Base-by-base conservation (phyloP, 306 rosid species). In the Alnus glutinosa region DNA sequence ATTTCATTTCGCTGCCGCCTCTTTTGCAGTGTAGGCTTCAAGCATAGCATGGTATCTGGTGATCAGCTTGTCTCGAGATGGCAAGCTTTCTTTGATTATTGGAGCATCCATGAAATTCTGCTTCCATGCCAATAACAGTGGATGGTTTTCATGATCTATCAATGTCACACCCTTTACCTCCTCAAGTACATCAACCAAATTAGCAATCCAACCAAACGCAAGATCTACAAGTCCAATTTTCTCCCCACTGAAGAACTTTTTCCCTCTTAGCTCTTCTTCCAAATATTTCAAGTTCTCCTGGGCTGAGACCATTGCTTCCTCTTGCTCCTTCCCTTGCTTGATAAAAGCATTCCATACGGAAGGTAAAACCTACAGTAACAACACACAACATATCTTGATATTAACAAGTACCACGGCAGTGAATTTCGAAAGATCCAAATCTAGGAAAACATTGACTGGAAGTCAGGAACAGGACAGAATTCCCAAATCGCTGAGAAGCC, bases 271-370 rank as follows among this genome's bases (percentile, higher is more conserved):
- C 55, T 70, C 72, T 64, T 49, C 80, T 70, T 83, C 83, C 39
- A 83, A 34, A 16, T 9, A 63, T 79, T 70, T 79, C 77, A 79
- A 49, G 36, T 75, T 79, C 58, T 75, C 80, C 7, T 70, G 32
- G 32, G 75, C 75, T 46, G 34, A 47, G 46, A 39, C 73, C 30
- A 59, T 57, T 4, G 58, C 78, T 70, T 83, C 83, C 78, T 75
- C 86, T 79, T 83, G 83, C 39, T 75, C 75, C 47, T 79, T 70
- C 74, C 86, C 86, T 62, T 75, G 70, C 18, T n/a, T 79, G 19
- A 0, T 11, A 37, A 79, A 61, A 0, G 11, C 52, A 2, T 79
- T 46, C 71, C 32, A 46, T 23, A 83, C 3, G 0, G 75, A 42
- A 30, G 57, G 64, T 70, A 52, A 34, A 61, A 79, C 62, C 83